Evolutionary conservation across 768 basidiomycete genomes (phyloP).

Genomic region (Chalciporus pseudorubinellus): DNA sequence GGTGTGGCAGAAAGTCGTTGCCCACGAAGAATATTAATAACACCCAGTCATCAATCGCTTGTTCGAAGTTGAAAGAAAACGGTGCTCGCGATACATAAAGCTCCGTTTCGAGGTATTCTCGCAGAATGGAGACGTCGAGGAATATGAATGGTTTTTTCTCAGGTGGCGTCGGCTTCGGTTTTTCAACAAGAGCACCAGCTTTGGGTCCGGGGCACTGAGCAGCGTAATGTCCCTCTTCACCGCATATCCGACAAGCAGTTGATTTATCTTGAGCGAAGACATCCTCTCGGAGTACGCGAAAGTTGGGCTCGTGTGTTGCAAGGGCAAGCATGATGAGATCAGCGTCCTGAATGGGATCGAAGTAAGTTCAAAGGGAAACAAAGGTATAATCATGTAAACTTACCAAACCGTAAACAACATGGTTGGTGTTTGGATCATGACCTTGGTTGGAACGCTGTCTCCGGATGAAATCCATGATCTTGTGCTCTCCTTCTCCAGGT

Average conservation of each 20-base stretch:
- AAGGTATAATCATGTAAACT: constrained; percentile 23
- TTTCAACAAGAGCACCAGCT: constrained; percentile 49
- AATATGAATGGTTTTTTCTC: constrained; percentile 95
- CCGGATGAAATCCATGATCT: constrained; percentile 98
- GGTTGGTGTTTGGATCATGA: constrained; percentile 93
- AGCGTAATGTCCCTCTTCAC: constrained; percentile 92
- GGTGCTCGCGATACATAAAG: constrained; percentile 74
- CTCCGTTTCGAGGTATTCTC: constrained; percentile 98
- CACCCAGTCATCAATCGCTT: constrained; percentile 99
- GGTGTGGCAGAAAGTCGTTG: constrained; percentile 96
- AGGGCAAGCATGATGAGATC: constrained; percentile 98
- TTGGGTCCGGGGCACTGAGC: constrained; percentile 87
- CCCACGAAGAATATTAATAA: constrained; percentile 99
- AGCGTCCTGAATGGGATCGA: constrained; percentile 64
- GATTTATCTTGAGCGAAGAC: constrained; percentile 87
- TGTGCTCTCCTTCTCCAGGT: constrained; percentile 98
- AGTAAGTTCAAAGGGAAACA: constrained; percentile 7
- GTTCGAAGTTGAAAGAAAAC: constrained; percentile 91
- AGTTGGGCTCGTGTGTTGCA: constrained; percentile 98
- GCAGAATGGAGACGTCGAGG: constrained; percentile 92
- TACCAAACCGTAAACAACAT: constrained; percentile 97
- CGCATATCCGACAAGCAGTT: constrained; percentile 86
- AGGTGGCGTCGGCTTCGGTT: constrained; percentile 48
- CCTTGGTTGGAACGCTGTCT: constrained; percentile 82
- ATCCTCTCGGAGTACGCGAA: constrained; percentile 96